A percentile compares a stretch with the other conserved stretches of the same genome.
Conservation (phyloP, 208 protist genomes). For the Acanthamoeba sp. region DNA sequence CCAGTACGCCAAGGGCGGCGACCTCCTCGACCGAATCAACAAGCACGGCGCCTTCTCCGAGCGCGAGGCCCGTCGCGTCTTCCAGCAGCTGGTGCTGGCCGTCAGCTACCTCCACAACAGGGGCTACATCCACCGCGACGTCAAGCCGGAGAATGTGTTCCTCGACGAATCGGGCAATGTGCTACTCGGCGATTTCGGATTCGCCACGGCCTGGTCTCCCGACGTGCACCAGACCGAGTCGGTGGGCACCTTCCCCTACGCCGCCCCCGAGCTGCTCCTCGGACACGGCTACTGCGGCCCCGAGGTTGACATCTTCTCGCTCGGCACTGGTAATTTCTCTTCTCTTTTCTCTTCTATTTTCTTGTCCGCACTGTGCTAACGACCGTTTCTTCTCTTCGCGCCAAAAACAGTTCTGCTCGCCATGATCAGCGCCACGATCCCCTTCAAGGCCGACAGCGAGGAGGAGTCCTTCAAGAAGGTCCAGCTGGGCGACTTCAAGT, state of each 20-base stretch:
- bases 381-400: too few relatives aligned
- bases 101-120: constrained; percentile 37
- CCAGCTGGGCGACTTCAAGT: constrained; percentile 55
- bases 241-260: constrained; percentile 64
- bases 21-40: constrained; percentile 62
- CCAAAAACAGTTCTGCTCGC: constrained; percentile 15
- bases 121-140: constrained; percentile 65
- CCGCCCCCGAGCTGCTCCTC: constrained; percentile 50
- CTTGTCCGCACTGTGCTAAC: not conserved
- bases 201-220: constrained; percentile 34
- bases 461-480: constrained; percentile 63
- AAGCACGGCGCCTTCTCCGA: constrained; percentile 20
- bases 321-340: constrained; percentile 12
- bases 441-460: constrained; percentile 64
- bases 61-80: constrained; percentile 44
- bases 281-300: constrained; percentile 34
- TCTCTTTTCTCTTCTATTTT: not conserved
- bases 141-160: constrained; percentile 61
- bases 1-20: constrained; percentile 35
- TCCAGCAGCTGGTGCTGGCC: constrained; percentile 60
- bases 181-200: constrained; percentile 27
- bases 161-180: constrained; percentile 49
- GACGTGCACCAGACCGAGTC: not conserved
- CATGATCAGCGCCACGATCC: constrained; percentile 45
- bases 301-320: constrained; percentile 44